A percentile compares a stretch with the other conserved stretches of the same genome.
Evolutionary conservation across 495 filamentous ascomycete genomes (phyloP).

Genomic region (Penicillium mononematosum): DNA sequence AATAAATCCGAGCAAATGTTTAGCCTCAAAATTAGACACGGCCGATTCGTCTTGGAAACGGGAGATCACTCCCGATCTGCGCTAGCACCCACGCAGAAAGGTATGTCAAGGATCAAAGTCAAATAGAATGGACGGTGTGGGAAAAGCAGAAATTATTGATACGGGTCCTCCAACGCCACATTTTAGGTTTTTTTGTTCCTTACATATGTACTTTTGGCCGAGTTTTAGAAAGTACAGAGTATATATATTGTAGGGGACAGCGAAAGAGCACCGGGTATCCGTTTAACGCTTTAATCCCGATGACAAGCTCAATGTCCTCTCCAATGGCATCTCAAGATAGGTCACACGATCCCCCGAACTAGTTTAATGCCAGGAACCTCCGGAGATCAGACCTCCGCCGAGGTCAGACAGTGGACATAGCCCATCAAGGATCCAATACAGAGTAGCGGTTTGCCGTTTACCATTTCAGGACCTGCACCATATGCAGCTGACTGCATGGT

Average conservation of each 20-base stretch:
- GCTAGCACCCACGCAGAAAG: not conserved
- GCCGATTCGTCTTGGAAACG: conserved; percentile 2
- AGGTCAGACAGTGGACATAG: not conserved
- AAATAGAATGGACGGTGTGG: conserved; percentile 1
- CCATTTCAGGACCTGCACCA: conserved; percentile 1
- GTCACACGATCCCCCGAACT: not conserved
- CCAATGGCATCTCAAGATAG: not conserved
- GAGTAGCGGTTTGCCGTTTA: not conserved
- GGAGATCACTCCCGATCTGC: conserved; percentile 12
- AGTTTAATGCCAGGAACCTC: not conserved
- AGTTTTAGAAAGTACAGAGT: not conserved
- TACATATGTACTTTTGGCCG: not conserved
- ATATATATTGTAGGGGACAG: not conserved
- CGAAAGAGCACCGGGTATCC: not conserved
- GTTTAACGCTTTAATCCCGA: not conserved
- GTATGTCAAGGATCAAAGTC: not conserved
- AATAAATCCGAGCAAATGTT: not conserved
- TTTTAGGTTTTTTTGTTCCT: conserved; percentile 1
- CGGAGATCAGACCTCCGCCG: not conserved
- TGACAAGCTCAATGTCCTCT: not conserved
- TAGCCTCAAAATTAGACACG: not conserved
- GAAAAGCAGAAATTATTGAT: not conserved
- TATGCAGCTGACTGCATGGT: conserved; percentile 2
- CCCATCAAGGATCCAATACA: not conserved
- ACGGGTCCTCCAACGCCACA: not conserved